Percentiles rank a stretch among this genome's conserved stretches.
Evolutionary conservation across 163 green algal species (phyloP).

Genomic region (Coccomyxa subellipsoidea): DNA sequence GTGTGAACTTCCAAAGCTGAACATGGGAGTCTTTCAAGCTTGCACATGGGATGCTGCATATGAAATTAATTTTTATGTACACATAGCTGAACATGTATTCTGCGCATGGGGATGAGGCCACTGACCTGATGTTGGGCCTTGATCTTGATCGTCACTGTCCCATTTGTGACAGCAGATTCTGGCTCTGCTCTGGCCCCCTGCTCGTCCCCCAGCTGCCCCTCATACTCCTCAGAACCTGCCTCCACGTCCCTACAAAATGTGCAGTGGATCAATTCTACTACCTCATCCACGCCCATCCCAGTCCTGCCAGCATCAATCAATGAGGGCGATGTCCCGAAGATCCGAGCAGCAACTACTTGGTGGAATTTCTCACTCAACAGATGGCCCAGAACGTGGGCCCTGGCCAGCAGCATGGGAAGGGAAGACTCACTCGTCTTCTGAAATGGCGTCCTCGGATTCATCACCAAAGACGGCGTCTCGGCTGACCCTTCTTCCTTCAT

Average conservation of each 20-base stretch:
- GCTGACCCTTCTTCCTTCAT: conserved; percentile 27
- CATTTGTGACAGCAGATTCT: too few relatives aligned
- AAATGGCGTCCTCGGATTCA: not conserved
- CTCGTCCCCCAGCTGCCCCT: not conserved
- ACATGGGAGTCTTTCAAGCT: too few relatives aligned
- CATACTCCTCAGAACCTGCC: not conserved
- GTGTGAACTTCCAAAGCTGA: too few relatives aligned
- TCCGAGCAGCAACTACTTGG: not conserved
- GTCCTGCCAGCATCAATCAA: too few relatives aligned
- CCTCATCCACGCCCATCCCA: too few relatives aligned
- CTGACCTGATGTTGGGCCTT: too few relatives aligned
- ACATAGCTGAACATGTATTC: too few relatives aligned
- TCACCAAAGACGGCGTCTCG: conserved; percentile 24
- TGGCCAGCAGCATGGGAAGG: not conserved
- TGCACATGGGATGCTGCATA: too few relatives aligned
- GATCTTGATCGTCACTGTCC: too few relatives aligned
- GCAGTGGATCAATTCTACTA: too few relatives aligned
- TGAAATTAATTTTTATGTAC: too few relatives aligned
- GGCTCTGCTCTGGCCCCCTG: not conserved
- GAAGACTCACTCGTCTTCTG: not conserved
- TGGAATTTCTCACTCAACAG: not conserved
- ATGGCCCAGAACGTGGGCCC: not conserved
- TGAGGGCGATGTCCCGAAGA: not conserved
- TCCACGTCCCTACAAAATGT: not conserved
- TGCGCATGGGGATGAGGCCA: too few relatives aligned